Conservation (phyloP, 306 rosid species). For the Cucumis cinereus region DNA sequence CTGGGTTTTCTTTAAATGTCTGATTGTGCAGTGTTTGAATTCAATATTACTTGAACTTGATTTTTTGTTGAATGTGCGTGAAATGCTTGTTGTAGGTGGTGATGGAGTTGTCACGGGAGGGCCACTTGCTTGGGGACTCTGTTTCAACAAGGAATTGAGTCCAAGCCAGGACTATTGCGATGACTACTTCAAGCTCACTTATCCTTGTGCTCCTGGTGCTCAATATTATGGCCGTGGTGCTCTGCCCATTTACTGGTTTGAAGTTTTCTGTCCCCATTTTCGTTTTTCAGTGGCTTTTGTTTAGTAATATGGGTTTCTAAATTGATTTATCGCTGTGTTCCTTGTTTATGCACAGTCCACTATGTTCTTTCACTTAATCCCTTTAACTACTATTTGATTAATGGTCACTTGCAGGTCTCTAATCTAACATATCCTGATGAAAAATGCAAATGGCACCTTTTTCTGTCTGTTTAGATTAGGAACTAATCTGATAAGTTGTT, state of each 20-base stretch:
- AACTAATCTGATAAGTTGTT: not conserved
- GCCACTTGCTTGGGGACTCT: conserved; percentile 88
- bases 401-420: not conserved
- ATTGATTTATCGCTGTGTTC: not conserved
- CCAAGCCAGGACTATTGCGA: conserved; percentile 85
- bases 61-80: conserved; percentile 1
- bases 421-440: not conserved
- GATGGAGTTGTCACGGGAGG: conserved; percentile 98
- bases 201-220: conserved; percentile 88
- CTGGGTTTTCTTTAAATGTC: not conserved
- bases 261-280: not conserved
- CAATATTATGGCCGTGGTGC: conserved; percentile 97
- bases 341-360: not conserved
- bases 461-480: not conserved
- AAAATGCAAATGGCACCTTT: not conserved
- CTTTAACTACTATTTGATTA: not conserved
- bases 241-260: conserved; percentile 81
- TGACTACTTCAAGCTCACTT: conserved; percentile 61
- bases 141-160: conserved; percentile 92
- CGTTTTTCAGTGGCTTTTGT: not conserved
- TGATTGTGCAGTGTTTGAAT: not conserved
- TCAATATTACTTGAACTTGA: not conserved
- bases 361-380: not conserved
- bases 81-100: conserved; percentile 58
- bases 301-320: not conserved